Base-by-base conservation (phyloP, 257 asterid genomes). In the Phtheirospermum japonicum region DNA sequence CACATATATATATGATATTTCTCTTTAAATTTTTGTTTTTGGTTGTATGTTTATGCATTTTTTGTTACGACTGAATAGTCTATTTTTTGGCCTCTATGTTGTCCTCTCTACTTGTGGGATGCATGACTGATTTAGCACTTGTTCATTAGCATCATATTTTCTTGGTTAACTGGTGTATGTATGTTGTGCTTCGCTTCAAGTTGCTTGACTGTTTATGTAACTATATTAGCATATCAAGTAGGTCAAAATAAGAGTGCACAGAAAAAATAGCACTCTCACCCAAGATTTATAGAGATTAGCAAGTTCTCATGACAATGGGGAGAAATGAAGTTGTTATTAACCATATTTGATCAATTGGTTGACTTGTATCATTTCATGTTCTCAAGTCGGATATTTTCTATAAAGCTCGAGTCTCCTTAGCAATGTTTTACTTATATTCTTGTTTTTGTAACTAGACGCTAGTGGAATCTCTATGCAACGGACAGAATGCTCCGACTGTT, bases 401-500 rank as follows among this genome's bases (percentile, higher is more conserved):
- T 60, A 7, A 62, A 33, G 69, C 64, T 34, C 7, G 62, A 45
- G 54, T 31, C 63, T 71, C 55, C 30, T 36, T 65, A 37, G 33
- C 64, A 30, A 34, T 61, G 12, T 69, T 66, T 51, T 36, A 58
- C 69, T 64, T 71, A 48, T 40, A 59, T 58, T 56, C 69, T 11
- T 52, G 23, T 33, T 33, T 65, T 20, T 50, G 57, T 56, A 13
- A 64, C 56, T 52, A 87, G 97, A 75, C 23, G 32, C 90, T 90
- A 56, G 77, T 83, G 83, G 82, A 85, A 73, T 76, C 85, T 75
- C 78, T 90, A 73, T 68, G 52, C 55, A 62, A 39, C 1, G 82
- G 89, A 72, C 64, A 73, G 73, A 83, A 83, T 77, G 53, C 71
- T 71, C 86, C 90, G 17, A 80, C 96, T 34, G 82, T 84, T 28